Percentiles rank a stretch among this genome's conserved stretches.
These are phyloP conservation scores for Sporothrix sp. DNA, from an alignment of 2,329 filamentous ascomycete species.

Conservation along the genomic window DNA sequence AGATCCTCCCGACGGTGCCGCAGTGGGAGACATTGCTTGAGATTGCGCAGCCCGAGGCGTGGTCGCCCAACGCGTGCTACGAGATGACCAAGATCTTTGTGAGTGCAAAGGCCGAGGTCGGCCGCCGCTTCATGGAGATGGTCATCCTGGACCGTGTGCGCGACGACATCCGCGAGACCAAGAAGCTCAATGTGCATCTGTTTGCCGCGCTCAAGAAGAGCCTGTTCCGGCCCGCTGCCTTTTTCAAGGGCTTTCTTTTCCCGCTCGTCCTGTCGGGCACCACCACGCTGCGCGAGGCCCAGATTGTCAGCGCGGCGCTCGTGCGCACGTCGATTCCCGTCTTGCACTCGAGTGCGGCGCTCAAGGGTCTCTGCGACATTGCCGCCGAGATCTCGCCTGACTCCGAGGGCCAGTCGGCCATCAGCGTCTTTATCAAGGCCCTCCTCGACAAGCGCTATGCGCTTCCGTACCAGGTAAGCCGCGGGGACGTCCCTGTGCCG, in stretches of 20 bases:
- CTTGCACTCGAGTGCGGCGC: conserved; percentile 80
- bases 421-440: conserved; percentile 90
- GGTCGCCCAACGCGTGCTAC: conserved; percentile 69
- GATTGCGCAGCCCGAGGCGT: conserved; percentile 46
- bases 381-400: conserved; percentile 79
- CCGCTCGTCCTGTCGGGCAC: conserved; percentile 74
- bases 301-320: conserved; percentile 81
- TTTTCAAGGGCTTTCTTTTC: conserved; percentile 91
- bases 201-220: conserved; percentile 91
- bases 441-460: conserved; percentile 96
- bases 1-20: conserved; percentile 84
- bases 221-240: conserved; percentile 87
- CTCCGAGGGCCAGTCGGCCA: conserved; percentile 79
- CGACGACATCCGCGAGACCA: conserved; percentile 86
- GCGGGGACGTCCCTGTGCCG: too few relatives aligned
- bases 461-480: conserved; percentile 87
- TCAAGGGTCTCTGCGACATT: conserved; percentile 90
- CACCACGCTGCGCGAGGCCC: conserved; percentile 86
- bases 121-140: conserved; percentile 76
- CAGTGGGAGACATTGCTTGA: conserved; percentile 52
- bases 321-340: conserved; percentile 80
- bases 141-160: conserved; percentile 85
- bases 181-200: conserved; percentile 90
- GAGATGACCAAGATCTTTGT: conserved; percentile 90
- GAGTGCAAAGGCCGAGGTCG: conserved; percentile 67